Evolutionary conservation across 2,329 filamentous ascomycete species (phyloP), one percentile per base, ranked within the genome.

Genomic region (Colletotrichum sp.): DNA sequence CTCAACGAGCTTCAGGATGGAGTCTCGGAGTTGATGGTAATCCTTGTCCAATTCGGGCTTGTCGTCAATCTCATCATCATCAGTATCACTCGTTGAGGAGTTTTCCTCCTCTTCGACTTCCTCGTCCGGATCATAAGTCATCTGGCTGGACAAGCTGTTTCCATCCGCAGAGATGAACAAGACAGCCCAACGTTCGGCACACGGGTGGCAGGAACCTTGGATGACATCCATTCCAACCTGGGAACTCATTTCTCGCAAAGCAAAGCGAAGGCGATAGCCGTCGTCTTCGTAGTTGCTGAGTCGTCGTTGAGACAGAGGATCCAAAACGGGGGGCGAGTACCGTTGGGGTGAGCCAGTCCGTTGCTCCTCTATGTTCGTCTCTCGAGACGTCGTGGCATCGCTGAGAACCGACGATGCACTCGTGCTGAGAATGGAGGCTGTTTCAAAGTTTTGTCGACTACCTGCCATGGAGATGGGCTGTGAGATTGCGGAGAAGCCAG

Each of bases 101-200:
- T 88, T 89, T 61, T 91, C 90, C 19, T 94, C 92, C 39, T 92
- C 89, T 34, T 94, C 93, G 3, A 87, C 84, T 48, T 94, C 91
- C 61, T 93, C 90, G 76, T 94, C 91, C 2, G 90, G 89, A 76
- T 92, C 94, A 83, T 94, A 95, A 48, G 89, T 92, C 93, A 95
- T 94, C 61, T 93, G 90, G 5, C 92, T 90, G 9, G 92, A 93
- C 55, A 98, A 86, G 68, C 88, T 88, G 80, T 91, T 92, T 36
- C 95, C 94, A 82, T 96, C 92, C 1, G 91, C 85, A 1, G 94
- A 94, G 72, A 98, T 91, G 80, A 96, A 96, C 11, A 98, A 86
- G 8, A 97, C 93, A 6, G 94, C 91, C 95, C 95, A 98, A 72
- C 93, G 90, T 84, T 98, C 95, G 2, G 93, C 93, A 77, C 94